Percentiles rank a stretch among this genome's conserved stretches.
These are phyloP conservation scores for Pelargonium myrrhifolium DNA, from an alignment of 441 rosid species.

Conservation along the genomic window DNA sequence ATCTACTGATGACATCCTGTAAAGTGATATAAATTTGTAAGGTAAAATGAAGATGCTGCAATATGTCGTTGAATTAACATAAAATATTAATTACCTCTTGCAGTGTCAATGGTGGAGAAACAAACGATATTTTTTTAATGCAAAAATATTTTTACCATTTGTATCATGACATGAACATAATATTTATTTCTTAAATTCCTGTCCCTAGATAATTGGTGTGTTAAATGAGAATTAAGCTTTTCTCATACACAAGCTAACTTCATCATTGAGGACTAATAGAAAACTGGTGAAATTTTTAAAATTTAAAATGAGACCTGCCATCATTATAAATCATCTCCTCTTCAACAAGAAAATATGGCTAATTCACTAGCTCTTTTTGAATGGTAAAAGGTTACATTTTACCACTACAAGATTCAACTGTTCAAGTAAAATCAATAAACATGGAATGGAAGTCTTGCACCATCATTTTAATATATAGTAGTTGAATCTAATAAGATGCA, in stretches of 20 bases:
- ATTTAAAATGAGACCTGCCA: neutral
- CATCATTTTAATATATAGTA: neutral
- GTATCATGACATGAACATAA: neutral
- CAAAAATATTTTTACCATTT: constrained; percentile 2
- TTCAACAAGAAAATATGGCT: neutral
- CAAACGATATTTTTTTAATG: neutral
- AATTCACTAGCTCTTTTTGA: neutral
- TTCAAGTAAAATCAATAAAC: neutral
- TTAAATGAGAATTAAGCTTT: neutral
- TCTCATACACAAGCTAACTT: neutral
- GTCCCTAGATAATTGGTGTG: neutral
- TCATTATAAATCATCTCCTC: neutral
- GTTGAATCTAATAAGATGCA: constrained; percentile 1
- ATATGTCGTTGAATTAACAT: neutral
- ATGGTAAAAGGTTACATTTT: neutral
- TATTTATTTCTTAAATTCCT: neutral
- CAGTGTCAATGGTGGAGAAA: neutral
- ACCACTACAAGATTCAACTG: neutral
- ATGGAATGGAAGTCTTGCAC: neutral
- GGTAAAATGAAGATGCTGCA: neutral
- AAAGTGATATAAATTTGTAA: constrained; percentile 14
- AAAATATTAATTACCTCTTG: neutral
- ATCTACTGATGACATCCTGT: constrained; percentile 70
- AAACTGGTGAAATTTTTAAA: neutral
- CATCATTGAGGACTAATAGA: neutral